Base-by-base conservation (phyloP, 345 rosid genomes). In the Syzygium jambos region DNA sequence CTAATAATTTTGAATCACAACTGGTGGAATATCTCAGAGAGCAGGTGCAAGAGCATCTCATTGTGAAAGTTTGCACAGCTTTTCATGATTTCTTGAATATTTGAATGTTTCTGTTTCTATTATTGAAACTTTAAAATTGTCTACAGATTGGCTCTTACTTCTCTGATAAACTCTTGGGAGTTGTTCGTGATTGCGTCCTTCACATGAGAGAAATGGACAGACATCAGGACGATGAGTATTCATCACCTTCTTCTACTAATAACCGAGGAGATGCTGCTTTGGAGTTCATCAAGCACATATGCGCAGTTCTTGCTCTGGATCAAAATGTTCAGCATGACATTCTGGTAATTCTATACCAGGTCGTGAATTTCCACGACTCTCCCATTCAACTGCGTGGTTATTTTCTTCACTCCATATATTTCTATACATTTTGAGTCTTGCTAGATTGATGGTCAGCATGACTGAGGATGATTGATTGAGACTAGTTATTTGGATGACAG, bases 251-350 rank as follows among this genome's bases (percentile, higher is more conserved):
- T 68, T 54, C 82, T 84, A 85, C 90, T 61, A 91, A 87, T 87
- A 82, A 86, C 56, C 91, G 84, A 86, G 92, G 93, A 78, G 95
- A 95, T 93, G 88, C 94, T 89, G 92, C 99, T 16, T 87, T 97
- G 90, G 98, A 97, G 88, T 95, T 97, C 87, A 93, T 97, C 88
- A 97, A 95, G 93, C 92, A 93, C 89, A 93, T 93, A 68, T 96
- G 93, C 89, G 96, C 98, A 87, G 96, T 95, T 92, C 90, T 97
- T 87, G 95, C 94, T 78, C 98, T 97, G 85, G 99, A 97, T 92
- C 94, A 92, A 25, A 92, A 91, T 86, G 97, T 95, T 90, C 96
- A 93, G 90, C 96, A 96, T 84, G 98, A 96, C 90, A 92, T 97
- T 92, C 94, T 96, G 97, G 99, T 96, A 92, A 89, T 87, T 53